phyloP scores from a whole-genome alignment of 441 rosid species.

The Syzygium syzygioides region DNA sequence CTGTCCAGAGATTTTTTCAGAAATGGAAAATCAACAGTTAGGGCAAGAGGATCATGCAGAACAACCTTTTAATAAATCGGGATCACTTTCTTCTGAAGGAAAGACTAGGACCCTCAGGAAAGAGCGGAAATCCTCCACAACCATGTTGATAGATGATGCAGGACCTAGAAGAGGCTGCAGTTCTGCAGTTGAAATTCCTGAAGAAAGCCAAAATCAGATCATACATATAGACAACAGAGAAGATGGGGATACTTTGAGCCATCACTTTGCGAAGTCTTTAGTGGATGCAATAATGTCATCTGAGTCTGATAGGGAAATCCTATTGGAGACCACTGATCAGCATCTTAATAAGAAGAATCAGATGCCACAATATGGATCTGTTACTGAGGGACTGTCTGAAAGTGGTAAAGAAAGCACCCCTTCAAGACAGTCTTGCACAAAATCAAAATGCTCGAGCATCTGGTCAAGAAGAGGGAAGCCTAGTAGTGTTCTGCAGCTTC shows the following conservation, averaged over 20 bases:
- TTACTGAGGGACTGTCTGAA: conserved; percentile 21
- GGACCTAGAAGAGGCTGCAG: not conserved
- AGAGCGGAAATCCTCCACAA: conserved; percentile 11
- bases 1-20: conserved; percentile 8
- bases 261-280: conserved; percentile 11
- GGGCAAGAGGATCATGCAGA: conserved; percentile 14
- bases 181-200: not conserved
- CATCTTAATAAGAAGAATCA: conserved; percentile 22
- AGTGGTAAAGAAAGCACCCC: conserved; percentile 27
- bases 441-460: conserved; percentile 30
- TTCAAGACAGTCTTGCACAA: conserved; percentile 20
- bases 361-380: conserved; percentile 25
- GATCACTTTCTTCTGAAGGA: conserved; percentile 18
- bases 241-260: conserved; percentile 8
- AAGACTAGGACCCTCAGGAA: conserved; percentile 7
- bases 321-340: conserved; percentile 13
- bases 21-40: conserved; percentile 13
- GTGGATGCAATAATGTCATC: conserved; percentile 28
- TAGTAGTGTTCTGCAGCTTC: conserved; percentile 46
- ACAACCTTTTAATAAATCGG: not conserved
- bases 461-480: conserved; percentile 84
- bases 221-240: conserved; percentile 10
- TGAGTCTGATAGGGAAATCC: conserved; percentile 19
- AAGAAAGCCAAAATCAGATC: conserved; percentile 21
- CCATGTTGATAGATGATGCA: conserved; percentile 5